These are phyloP conservation scores for Diphasiastrum complanatum DNA, from an alignment of 83 land plant genomes.

Conservation along the genomic window DNA sequence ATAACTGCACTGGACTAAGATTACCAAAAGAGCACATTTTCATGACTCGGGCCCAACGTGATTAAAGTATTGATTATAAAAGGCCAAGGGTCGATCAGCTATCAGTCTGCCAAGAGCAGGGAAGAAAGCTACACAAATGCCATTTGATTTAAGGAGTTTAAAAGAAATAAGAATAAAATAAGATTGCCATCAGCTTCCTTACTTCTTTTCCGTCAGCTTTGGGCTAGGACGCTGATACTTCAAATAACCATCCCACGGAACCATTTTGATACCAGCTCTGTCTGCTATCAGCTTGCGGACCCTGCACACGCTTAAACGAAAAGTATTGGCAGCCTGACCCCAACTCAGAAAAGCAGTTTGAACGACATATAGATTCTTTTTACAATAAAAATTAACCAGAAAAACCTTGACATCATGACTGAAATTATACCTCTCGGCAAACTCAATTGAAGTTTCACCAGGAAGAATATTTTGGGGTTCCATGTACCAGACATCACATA, in stretches of 20 bases:
- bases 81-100: too few species aligned
- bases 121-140: too few species aligned
- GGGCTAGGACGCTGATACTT: slow-evolving; percentile 92
- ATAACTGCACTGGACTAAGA: too few species aligned
- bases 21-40: too few species aligned
- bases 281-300: slow-evolving; percentile 80
- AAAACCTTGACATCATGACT: too few species aligned
- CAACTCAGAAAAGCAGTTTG: not conserved
- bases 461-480: slow-evolving; percentile 83
- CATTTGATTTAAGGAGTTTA: too few species aligned
- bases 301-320: slow-evolving; percentile 34
- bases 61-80: too few species aligned
- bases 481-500: slow-evolving; percentile 95
- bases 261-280: slow-evolving; percentile 88
- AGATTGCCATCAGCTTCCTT: too few species aligned
- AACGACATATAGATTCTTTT: too few species aligned
- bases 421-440: slow-evolving; percentile 97
- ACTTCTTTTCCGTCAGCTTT: slow-evolving; percentile 80
- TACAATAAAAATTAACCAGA: not conserved
- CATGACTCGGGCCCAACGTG: too few species aligned
- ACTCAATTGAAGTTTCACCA: slow-evolving; percentile 86
- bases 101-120: too few species aligned
- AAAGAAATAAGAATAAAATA: too few species aligned
- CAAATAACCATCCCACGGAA: slow-evolving; percentile 96
- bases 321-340: not conserved